Evolutionary conservation across 768 basidiomycete species (phyloP), one percentile per base, ranked within the genome.

Genomic region (Boletus sp.): DNA sequence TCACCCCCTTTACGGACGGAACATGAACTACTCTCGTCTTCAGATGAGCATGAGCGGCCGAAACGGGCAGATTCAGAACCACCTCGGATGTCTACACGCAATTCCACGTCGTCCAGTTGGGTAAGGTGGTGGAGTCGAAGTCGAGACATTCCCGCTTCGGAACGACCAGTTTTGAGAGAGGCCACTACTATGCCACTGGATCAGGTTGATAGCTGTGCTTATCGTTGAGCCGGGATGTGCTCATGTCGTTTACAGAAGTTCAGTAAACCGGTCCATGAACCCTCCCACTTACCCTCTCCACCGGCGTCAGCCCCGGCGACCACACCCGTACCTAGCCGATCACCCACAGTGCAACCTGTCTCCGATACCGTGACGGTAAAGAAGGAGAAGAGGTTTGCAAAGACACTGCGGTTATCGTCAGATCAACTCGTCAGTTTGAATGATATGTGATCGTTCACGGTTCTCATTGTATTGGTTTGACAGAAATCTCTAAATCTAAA

Each of bases 371-470:
- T 53, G 23, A 34, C 47, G 1, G 39, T 41, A 5, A 40, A 44
- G 33, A 61, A 56, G 23, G 58, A 64, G 48, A 82, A 82, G 66
- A 87, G 82, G 64, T 98, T 83, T 66, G 94, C 90, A 9, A 98
- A 99, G 75, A 93, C 96, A 0, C 72, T 99, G 54, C 81, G 97
- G 7, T 72, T 99, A 55, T 93, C 95, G 0, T 97, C 94, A 5
- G 93, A 96, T 61, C 97, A 99, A 68, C 79, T 99, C 39, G 93
- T 94, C 62, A 65, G 84, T 64, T 32, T 25, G 5, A 0, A 45
- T 46, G 11, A 32, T 21, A 21, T 29, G n/a, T 27, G 29, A 32
- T 40, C 0, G 1, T 19, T 23, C 8, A 21, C 38, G 6, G 7
- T 14, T 21, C 50, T 59, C 37, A 57, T 25, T 29, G 25, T 23